Evolutionary conservation across 805 yeast genomes (phyloP).

Genomic region (Cyberlindnera mycetangii): DNA sequence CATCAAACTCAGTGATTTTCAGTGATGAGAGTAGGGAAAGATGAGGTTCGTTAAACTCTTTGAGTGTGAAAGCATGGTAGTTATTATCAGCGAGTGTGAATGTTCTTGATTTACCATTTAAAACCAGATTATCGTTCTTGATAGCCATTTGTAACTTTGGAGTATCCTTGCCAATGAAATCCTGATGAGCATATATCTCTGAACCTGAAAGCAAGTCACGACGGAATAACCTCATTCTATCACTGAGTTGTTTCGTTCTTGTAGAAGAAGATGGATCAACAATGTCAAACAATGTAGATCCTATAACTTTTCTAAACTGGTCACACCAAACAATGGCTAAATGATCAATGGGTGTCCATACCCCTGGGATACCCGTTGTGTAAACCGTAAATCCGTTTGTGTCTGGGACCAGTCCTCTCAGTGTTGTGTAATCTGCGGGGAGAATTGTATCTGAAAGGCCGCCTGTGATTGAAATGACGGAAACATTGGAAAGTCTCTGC

Average conservation of each 20-base stretch:
- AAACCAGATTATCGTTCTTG: conserved; percentile 20
- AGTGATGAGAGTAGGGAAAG: conserved; percentile 8
- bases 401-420: conserved; percentile 68
- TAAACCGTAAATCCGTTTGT: conserved; percentile 78
- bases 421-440: conserved; percentile 86
- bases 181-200: conserved; percentile 39
- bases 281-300: conserved; percentile 55
- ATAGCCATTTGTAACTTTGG: conserved; percentile 20
- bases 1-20: conserved; percentile 1
- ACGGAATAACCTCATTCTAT: conserved; percentile 60
- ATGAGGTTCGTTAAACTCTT: neutral
- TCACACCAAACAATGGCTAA: conserved; percentile 96
- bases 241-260: conserved; percentile 49
- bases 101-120: conserved; percentile 1
- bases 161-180: conserved; percentile 7
- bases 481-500: conserved; percentile 50
- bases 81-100: neutral
- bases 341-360: conserved; percentile 95
- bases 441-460: conserved; percentile 74
- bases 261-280: conserved; percentile 45
- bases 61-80: conserved; percentile 7
- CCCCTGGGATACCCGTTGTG: conserved; percentile 82
- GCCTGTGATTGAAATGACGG: conserved; percentile 85
- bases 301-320: conserved; percentile 67
- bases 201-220: conserved; percentile 49